Conservation (phyloP, 306 rosid genomes). For the Vigna trinervia region DNA sequence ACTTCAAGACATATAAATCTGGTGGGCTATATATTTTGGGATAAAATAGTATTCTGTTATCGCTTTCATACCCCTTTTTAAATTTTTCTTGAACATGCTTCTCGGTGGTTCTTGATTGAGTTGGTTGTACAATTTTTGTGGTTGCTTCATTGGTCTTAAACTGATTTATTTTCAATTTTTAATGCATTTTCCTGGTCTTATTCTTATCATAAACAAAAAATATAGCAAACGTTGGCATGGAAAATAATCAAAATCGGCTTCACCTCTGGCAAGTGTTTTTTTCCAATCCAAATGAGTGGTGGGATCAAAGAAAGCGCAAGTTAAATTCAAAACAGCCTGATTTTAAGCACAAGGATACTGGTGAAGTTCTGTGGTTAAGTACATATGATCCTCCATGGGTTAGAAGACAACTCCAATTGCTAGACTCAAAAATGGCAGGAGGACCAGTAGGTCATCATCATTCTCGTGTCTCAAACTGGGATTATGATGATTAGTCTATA, state of each 20-base stretch:
- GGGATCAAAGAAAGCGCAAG: conserved; percentile 77
- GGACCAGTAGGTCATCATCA: conserved; percentile 35
- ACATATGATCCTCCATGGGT: conserved; percentile 85
- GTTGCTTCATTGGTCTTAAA: conserved; percentile 22
- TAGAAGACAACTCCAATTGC: conserved; percentile 67
- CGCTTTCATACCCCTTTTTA: neutral
- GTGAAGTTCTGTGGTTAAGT: conserved; percentile 72
- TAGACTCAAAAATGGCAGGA: conserved; percentile 51
- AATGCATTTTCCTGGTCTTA: conserved; percentile 38
- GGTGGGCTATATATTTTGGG: neutral
- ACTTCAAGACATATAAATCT: conserved; percentile 11
- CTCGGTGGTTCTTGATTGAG: conserved; percentile 17
- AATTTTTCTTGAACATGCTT: conserved; percentile 26
- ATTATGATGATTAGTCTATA: conserved; percentile 55
- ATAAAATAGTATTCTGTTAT: neutral
- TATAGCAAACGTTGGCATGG: conserved; percentile 47
- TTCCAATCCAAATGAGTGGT: conserved; percentile 78
- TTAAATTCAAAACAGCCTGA: conserved; percentile 61
- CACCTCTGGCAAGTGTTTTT: conserved; percentile 87
- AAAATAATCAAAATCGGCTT: conserved; percentile 50
- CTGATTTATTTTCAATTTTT: conserved; percentile 23
- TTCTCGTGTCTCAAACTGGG: conserved; percentile 61
- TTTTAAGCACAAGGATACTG: conserved; percentile 76
- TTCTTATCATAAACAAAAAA: conserved; percentile 8
- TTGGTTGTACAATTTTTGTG: conserved; percentile 22